Evolutionary conservation across 2,329 filamentous ascomycete species (phyloP), one percentile per base, ranked within the genome.

Genomic region (Fusarium sororula): DNA sequence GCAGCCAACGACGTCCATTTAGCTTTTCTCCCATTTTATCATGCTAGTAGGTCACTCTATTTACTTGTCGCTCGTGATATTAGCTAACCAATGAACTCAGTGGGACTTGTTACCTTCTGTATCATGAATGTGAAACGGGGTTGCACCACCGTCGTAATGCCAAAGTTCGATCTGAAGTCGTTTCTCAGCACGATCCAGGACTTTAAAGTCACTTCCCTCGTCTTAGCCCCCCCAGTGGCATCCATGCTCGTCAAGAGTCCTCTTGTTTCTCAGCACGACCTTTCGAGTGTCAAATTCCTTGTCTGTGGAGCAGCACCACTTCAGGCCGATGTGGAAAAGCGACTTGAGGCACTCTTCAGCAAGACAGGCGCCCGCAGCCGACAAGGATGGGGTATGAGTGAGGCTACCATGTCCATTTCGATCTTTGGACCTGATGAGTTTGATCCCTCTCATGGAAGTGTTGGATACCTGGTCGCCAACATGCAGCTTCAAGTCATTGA

Each of bases 381-480:
- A 14, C 62, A 68, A 14, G 62, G 66, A 1, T 66, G 62, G 62
- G 66, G 62, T 2, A 68, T 68, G 62, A 68, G 66, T 7, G 66
- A 68, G 8, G 62, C 66, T 5, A 61, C 62, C 0, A 68, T 66
- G 55, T 28, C 62, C 1, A 22, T 68, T 5, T 66, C 55, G 3
- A 39, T 68, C 8, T 60, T 60, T n/a, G 55, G 47, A 0, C 66
- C 66, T 10, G 55, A 68, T 22, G 62, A 68, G 37, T 65, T 65
- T 39, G 66, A 68, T n/a, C 54, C 61, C 0, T 51, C 38, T 5
- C 48, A 60, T n/a, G 38, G 58, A 35, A 56, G 60, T 3, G 53
- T 67, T 14, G 60, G 64, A 20, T 64, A 58, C 10, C n/a, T 67
- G 6, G 53, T 64, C 3, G 39, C 64, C 20, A 67, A 64, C 5